These are phyloP conservation scores for Hyphodiscus sp. DNA, from an alignment of 2,329 filamentous ascomycete genomes.

Conservation along the genomic window DNA sequence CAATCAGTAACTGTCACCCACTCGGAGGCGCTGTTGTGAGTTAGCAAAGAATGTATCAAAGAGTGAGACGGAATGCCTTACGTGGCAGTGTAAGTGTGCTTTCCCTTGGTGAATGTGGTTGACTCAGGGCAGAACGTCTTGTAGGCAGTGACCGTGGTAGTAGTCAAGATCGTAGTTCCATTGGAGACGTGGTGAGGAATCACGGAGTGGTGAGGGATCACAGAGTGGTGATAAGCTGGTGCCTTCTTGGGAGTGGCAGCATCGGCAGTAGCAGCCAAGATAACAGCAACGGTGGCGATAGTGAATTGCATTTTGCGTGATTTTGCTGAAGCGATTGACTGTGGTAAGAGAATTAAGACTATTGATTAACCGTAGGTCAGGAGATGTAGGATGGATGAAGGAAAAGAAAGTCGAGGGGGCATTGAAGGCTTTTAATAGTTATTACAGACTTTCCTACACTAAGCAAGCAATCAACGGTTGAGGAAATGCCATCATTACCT, in stretches of 20 bases:
- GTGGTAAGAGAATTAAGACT: constrained; percentile 4
- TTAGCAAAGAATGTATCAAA: neutral
- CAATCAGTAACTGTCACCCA: neutral
- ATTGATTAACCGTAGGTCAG: neutral
- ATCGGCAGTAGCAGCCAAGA: neutral
- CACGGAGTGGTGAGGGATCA: no score
- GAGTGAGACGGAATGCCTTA: neutral
- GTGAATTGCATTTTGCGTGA: constrained; percentile 27
- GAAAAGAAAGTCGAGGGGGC: neutral
- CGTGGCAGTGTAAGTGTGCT: neutral
- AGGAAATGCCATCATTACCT: neutral
- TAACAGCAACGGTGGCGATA: constrained; percentile 15
- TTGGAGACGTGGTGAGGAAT: neutral
- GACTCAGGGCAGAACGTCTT: neutral
- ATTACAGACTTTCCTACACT: neutral
- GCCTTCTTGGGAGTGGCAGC: neutral
- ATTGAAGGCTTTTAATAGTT: neutral
- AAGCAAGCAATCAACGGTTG: neutral
- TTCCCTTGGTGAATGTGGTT: neutral
- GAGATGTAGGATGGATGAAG: neutral
- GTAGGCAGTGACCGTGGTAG: neutral
- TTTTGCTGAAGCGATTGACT: constrained; percentile 8
- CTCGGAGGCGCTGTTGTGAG: neutral
- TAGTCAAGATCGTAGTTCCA: neutral
- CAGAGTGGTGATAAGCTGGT: neutral